A percentile compares a stretch with the other conserved stretches of the same genome.
Conservation (phyloP, 1,284 basidiomycete genomes). For the Apiotrichum gamsii region DNA sequence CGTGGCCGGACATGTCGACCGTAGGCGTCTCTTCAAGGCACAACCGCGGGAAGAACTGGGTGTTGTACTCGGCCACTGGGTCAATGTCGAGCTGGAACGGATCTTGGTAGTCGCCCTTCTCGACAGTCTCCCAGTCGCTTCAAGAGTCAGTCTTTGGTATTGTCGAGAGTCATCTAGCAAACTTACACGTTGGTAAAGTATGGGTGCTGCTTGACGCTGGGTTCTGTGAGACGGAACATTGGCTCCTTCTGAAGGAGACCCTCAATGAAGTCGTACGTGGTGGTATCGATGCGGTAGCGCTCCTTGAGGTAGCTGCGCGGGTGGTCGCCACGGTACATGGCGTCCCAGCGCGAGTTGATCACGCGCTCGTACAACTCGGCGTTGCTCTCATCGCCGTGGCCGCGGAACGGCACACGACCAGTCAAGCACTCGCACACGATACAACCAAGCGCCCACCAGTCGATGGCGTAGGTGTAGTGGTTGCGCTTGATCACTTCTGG, state of each 20-base stretch:
- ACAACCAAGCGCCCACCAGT: slow-evolving; percentile 97
- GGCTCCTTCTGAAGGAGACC: slow-evolving; percentile 90
- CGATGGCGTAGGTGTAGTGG: slow-evolving; percentile 88
- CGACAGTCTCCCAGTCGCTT: slow-evolving; percentile 37
- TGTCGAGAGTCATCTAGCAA: no score
- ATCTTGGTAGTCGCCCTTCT: slow-evolving; percentile 51
- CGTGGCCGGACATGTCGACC: slow-evolving; percentile 40
- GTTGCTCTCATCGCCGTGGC: slow-evolving; percentile 18
- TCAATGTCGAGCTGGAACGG: slow-evolving; percentile 96
- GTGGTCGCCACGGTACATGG: slow-evolving; percentile 23
- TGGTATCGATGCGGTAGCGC: slow-evolving; percentile 65
- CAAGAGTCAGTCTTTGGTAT: no score
- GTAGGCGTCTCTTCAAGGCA: slow-evolving; percentile 89
- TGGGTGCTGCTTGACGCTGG: slow-evolving; percentile 75
- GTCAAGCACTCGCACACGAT: slow-evolving; percentile 85
- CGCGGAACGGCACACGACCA: slow-evolving; percentile 35
- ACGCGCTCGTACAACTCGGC: slow-evolving; percentile 19
- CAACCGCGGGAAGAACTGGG: slow-evolving; percentile 94
- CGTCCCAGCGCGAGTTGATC: slow-evolving; percentile 35
- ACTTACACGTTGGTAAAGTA: slow-evolving; percentile 94
- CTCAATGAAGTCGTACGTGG: slow-evolving; percentile 89
- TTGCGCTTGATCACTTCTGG: slow-evolving; percentile 88
- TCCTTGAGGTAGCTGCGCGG: slow-evolving; percentile 13
- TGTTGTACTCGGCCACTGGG: slow-evolving; percentile 86
- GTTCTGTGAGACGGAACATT: slow-evolving; percentile 80